Evolutionary conservation across 2,329 filamentous ascomycete species (phyloP).

Genomic region (Curvularia spicifera): DNA sequence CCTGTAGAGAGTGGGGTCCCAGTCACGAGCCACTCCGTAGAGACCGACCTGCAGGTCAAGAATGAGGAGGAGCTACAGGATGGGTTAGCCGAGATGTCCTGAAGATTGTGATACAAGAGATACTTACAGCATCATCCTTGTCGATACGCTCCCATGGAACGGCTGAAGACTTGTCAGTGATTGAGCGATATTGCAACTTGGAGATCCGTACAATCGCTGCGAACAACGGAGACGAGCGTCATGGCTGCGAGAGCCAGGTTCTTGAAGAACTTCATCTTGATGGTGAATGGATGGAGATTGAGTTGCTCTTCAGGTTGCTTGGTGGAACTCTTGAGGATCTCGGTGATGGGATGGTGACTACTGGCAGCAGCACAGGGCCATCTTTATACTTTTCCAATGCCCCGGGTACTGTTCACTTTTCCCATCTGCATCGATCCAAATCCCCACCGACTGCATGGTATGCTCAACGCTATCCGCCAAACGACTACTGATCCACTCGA

Average conservation of each 20-base stretch:
- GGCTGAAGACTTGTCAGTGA: conserved; percentile 35
- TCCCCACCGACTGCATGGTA: conserved; percentile 3
- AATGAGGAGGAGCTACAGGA: conserved; percentile 59
- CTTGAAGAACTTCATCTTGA: conserved; percentile 44
- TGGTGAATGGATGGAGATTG: conserved; percentile 1
- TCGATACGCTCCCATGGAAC: conserved; percentile 52
- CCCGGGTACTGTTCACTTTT: neutral
- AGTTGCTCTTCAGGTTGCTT: conserved; percentile 6
- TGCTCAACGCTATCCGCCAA: conserved; percentile 1
- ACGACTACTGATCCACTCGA: conserved; percentile 5
- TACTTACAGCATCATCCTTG: conserved; percentile 49
- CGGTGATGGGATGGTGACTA: conserved; percentile 24
- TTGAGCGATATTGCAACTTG: neutral
- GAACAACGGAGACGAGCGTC: conserved; percentile 39
- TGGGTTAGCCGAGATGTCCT: neutral
- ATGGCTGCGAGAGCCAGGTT: conserved; percentile 37
- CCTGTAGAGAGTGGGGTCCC: conserved; percentile 67
- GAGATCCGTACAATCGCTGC: conserved; percentile 37
- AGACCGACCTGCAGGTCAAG: conserved; percentile 68
- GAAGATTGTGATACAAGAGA: neutral
- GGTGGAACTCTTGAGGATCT: conserved; percentile 16
- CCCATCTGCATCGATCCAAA: neutral
- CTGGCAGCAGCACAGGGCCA: conserved; percentile 11
- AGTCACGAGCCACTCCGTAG: conserved; percentile 68
- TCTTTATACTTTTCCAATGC: conserved; percentile 34